Percentiles rank a stretch among this genome's conserved stretches.
These are phyloP conservation scores for Kurtzmaniella fragi DNA, from an alignment of 805 yeast genomes.

Conservation along the genomic window DNA sequence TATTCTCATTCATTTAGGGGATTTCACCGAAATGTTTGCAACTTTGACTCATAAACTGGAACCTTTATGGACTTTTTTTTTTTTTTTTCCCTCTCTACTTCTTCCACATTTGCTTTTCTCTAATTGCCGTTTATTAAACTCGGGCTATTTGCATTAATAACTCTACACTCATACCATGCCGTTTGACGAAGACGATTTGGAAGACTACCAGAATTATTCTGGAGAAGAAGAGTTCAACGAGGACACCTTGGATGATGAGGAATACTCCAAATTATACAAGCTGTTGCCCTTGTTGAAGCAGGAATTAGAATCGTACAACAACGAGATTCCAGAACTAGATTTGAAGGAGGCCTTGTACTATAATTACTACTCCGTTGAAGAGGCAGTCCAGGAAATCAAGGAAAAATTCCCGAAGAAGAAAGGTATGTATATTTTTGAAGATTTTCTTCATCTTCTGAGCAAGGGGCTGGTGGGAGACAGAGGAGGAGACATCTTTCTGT, in stretches of 20 bases:
- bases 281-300: constrained; percentile 40
- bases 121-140: too few species aligned
- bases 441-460: too few species aligned
- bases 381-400: constrained; percentile 45
- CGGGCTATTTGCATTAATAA: too few species aligned
- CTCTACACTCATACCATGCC: too few species aligned
- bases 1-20: too few species aligned
- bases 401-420: constrained; percentile 24
- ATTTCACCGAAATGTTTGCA: too few species aligned
- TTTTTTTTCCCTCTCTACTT: too few species aligned
- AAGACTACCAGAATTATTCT: constrained; percentile 17
- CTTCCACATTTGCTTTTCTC: too few species aligned
- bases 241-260: constrained; percentile 33
- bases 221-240: constrained; percentile 32
- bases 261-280: constrained; percentile 38
- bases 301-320: constrained; percentile 33
- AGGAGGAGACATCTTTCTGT: too few species aligned
- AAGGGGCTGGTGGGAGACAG: too few species aligned
- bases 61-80: too few species aligned
- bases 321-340: constrained; percentile 42
- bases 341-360: constrained; percentile 56
- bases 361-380: constrained; percentile 52
- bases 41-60: too few species aligned
- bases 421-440: constrained; percentile 39
- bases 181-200: constrained; percentile 19